Conservation (phyloP, 129 eudicot genomes). For the Lactuca sativa region DNA sequence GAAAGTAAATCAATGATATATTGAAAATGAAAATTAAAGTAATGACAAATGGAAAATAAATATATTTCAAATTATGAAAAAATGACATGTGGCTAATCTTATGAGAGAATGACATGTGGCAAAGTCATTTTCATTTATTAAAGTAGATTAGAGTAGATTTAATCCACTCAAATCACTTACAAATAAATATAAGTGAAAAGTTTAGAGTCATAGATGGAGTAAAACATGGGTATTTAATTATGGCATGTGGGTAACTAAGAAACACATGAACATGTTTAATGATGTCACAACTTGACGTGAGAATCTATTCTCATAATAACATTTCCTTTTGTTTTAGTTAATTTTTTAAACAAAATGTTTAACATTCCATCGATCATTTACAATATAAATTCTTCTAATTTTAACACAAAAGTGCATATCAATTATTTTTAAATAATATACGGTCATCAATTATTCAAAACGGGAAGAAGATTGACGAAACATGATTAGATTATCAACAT, state of each 20-base stretch:
- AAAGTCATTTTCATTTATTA: too few species aligned
- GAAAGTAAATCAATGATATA: too few species aligned
- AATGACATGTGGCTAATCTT: too few species aligned
- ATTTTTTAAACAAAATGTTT: neutral
- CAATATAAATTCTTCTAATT: neutral
- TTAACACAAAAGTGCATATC: neutral
- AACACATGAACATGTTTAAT: slow-evolving; percentile 28
- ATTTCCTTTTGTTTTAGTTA: neutral
- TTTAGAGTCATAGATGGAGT: neutral
- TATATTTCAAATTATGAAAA: too few species aligned
- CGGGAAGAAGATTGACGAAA: neutral
- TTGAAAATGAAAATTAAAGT: too few species aligned
- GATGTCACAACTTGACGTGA: slow-evolving; percentile 24
- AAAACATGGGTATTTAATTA: slow-evolving; percentile 7
- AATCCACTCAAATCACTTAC: neutral
- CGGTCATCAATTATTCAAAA: neutral
- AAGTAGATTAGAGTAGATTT: too few species aligned
- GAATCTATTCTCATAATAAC: slow-evolving; percentile 25
- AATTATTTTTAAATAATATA: too few species aligned
- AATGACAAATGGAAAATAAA: too few species aligned
- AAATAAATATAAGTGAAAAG: neutral
- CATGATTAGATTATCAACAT: neutral
- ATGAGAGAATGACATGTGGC: too few species aligned
- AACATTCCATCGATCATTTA: neutral
- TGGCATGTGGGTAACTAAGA: slow-evolving; percentile 16